Percentiles rank a stretch among this genome's conserved stretches.
Conservation (phyloP, 2,329 filamentous ascomycete species). For the Fusarium camptoceras region DNA sequence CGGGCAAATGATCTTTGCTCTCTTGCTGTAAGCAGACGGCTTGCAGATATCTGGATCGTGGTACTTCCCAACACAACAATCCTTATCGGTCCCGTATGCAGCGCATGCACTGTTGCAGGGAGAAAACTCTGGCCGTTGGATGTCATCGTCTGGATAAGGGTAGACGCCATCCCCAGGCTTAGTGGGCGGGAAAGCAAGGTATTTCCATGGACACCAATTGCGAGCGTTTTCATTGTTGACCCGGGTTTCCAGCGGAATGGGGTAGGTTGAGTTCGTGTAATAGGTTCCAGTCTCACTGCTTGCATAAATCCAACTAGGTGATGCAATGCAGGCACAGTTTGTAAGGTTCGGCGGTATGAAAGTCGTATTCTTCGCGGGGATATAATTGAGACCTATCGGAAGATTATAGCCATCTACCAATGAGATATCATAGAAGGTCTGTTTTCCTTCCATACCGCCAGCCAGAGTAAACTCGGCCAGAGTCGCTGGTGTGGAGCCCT, state of each 20-base stretch:
- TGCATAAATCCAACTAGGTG: conserved; percentile 69
- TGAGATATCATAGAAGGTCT: conserved; percentile 87
- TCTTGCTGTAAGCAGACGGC: conserved; percentile 74
- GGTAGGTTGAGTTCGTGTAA: conserved; percentile 73
- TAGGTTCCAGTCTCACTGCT: conserved; percentile 65
- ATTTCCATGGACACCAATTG: conserved; percentile 84
- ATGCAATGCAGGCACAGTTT: conserved; percentile 81
- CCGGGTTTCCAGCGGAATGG: conserved; percentile 73
- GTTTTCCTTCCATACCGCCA: conserved; percentile 67
- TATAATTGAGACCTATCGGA: conserved; percentile 72
- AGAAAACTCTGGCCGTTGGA: conserved; percentile 77
- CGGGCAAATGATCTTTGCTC: conserved; percentile 80
- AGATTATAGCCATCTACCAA: conserved; percentile 88
- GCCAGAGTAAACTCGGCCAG: conserved; percentile 84
- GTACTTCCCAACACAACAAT: conserved; percentile 81
- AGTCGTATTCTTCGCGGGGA: conserved; percentile 69
- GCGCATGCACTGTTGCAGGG: conserved; percentile 84
- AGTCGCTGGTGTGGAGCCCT: conserved; percentile 80
- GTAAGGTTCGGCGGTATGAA: conserved; percentile 81
- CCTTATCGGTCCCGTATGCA: conserved; percentile 71
- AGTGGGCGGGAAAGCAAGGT: conserved; percentile 74
- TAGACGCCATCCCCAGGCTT: conserved; percentile 82
- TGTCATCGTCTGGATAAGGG: conserved; percentile 81
- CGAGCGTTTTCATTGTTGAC: conserved; percentile 68
- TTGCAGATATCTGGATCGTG: conserved; percentile 72